These are phyloP conservation scores for Mitragyna speciosa DNA, from an alignment of 257 asterid species.

Conservation along the genomic window DNA sequence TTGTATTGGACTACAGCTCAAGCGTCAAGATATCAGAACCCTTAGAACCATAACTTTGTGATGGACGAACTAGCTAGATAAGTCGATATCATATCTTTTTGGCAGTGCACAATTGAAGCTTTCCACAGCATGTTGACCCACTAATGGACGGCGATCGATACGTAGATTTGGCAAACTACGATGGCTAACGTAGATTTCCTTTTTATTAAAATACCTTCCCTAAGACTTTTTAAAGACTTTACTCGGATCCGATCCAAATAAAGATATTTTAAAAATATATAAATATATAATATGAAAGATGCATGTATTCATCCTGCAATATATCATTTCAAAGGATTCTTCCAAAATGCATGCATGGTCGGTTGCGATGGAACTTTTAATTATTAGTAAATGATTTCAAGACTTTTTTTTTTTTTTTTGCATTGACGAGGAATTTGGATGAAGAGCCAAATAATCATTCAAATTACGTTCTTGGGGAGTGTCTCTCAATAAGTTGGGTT, in stretches of 20 bases:
- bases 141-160: neutral
- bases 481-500: neutral
- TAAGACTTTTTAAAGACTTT: too few relatives aligned
- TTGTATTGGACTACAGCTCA: constrained; percentile 9
- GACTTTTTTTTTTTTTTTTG: too few relatives aligned
- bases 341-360: neutral
- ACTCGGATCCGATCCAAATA: too few relatives aligned
- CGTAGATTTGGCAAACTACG: neutral
- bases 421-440: too few relatives aligned
- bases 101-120: constrained; percentile 8
- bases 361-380: neutral
- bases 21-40: neutral
- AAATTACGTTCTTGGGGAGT: neutral
- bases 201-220: too few relatives aligned
- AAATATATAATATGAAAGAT: neutral
- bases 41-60: constrained; percentile 8
- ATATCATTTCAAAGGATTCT: neutral
- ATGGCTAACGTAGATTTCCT: neutral
- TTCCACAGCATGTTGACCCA: constrained; percentile 23
- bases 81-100: neutral
- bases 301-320: neutral
- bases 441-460: neutral
- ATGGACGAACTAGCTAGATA: too few relatives aligned
- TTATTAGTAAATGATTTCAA: neutral
- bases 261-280: too few relatives aligned